Base-by-base conservation (phyloP, 148 eudicot species). In the Fagopyrum esculentum region DNA sequence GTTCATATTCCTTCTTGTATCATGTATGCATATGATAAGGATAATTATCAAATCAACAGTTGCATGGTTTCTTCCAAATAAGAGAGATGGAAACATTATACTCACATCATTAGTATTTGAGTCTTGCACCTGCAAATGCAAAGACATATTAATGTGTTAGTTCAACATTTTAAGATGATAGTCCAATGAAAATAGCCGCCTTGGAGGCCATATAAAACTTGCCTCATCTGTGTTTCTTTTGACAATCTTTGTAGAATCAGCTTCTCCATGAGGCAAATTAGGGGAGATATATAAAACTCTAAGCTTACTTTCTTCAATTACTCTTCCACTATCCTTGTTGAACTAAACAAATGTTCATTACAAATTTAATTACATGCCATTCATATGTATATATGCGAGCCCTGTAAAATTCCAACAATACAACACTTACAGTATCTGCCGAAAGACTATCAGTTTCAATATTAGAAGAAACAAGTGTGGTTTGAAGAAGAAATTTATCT, bases 401-500 rank as follows among this genome's bases (percentile, higher is more conserved):
- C 22, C 10, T 10, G 12, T 6, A 45, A 44, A 45, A n/a, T 30
- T 17, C 16, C 55, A 69, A 29, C 47, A 64, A 35, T 13, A 52
- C 76, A 6, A 78, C 54, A 73, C 93, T 86, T 85, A 93, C 98
- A 77, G 88, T 85, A 83, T 89, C 91, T 76, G 76, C 82, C 35
- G 93, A 89, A 79, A 93, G 91, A 79, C 82, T 86, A 73, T 93
- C 97, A 66, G 80, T 77, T 44, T 93, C 92, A 73, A 85, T 78
- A 78, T 88, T 55, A 74, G 88, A 74, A 78, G 93, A 49, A 57
- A 93, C 91, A 54, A 83, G 50, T 43, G 97, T 91, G 82, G 97
- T 85, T 75, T 93, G 98, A 46, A 93, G 84, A 57, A 93, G 98
- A 85, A 93, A 93, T 72, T 93, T 93, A 83, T 93, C 98, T 81